Base-by-base conservation (phyloP, 2,329 filamentous ascomycete species). In the Coniella lustricola region DNA sequence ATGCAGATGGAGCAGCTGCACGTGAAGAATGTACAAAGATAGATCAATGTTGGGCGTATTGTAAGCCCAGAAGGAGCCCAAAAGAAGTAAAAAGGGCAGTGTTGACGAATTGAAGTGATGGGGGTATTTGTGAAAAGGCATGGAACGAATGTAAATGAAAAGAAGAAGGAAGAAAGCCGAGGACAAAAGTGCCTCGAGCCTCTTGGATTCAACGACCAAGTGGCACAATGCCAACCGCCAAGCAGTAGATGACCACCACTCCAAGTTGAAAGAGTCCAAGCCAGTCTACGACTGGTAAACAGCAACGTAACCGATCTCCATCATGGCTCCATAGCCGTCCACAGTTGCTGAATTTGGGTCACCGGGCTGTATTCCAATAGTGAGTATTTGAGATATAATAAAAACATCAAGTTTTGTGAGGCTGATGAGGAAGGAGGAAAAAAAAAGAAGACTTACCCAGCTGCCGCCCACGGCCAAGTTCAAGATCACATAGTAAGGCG, bases 251-350 rank as follows among this genome's bases (percentile, higher is more conserved):
- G n/a, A n/a, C n/a, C n/a, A n/a, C n/a, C n/a, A n/a, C 9, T 9
- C 16, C 22, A 14, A 3, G 21, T 3, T 7, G 16, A 1, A 7
- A 13, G n/a, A 13, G 3, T 9, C 22, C 17, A 5, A 3, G 7
- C 9, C 17, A 10, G 14, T 32, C 20, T 46, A 52, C 4, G 50
- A 34, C 14, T 21, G 8, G 8, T 52, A 52, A 32, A 57, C 55
- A 5, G 60, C 60, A 9, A 62, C 60, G 40, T 62, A 62, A 7
- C 40, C 57, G 9, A 62, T 56, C 50, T 62, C 60, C 57, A 62
- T 59, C 60, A 62, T 62, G 12, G 55, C 50, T 1, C 59, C 60
- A 21, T 57, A 60, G n/a, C 60, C 60, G 42, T 55, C 59, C 5
- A 46, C 35, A 18, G 60, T 63, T n/a, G 49, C 51, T 12, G 45